These are phyloP conservation scores for Xanthoceras sorbifolium DNA, from an alignment of 345 rosid species.

Conservation along the genomic window DNA sequence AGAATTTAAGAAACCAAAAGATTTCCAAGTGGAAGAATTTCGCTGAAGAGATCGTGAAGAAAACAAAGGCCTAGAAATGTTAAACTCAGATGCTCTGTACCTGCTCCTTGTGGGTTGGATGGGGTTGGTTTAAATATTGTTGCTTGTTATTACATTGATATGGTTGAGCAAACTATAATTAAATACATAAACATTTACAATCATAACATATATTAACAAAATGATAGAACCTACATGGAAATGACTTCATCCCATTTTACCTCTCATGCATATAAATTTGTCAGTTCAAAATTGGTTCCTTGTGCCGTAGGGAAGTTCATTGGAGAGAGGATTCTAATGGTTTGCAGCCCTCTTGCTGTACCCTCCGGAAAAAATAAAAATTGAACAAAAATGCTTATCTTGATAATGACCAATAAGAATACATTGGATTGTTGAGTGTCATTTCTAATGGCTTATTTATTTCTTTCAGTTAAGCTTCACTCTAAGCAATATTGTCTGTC, in stretches of 20 bases:
- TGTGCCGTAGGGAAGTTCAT: no score
- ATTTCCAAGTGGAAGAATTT: neutral
- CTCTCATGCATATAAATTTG: neutral
- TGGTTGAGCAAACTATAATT: neutral
- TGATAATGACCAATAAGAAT: neutral
- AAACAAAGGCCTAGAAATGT: neutral
- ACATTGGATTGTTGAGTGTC: neutral
- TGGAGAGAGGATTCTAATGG: no score
- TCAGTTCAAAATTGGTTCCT: no score
- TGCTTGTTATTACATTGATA: neutral
- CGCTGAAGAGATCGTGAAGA: neutral
- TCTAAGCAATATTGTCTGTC: neutral
- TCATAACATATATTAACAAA: neutral
- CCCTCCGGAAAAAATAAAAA: no score
- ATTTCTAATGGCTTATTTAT: neutral
- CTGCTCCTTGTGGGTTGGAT: neutral
- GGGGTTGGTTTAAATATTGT: neutral
- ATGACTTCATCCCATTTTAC: neutral
- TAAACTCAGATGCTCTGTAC: neutral
- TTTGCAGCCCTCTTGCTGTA: no score
- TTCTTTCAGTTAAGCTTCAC: no score
- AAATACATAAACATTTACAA: neutral
- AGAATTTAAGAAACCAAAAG: neutral
- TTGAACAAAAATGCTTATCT: neutral
- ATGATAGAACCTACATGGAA: neutral